Evolutionary conservation across 345 rosid species (phyloP).

Genomic region (Sonneratia alba): DNA sequence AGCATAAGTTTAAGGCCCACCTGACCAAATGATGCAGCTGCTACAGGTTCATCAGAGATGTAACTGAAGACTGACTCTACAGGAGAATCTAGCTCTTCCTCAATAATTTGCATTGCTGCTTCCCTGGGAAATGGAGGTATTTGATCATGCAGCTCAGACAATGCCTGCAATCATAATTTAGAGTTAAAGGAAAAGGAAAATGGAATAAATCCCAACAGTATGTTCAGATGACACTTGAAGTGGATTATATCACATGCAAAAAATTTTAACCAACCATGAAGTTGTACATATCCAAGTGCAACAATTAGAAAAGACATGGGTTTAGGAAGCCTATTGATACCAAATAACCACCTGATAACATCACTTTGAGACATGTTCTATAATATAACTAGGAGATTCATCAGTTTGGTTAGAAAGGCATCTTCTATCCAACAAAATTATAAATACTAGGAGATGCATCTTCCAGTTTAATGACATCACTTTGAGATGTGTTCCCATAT

Average conservation of each 20-base stretch:
- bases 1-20: constrained; percentile 23
- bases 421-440: not conserved
- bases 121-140: constrained; percentile 80
- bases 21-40: constrained; percentile 98
- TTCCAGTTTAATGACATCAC: not conserved
- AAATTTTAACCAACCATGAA: not conserved
- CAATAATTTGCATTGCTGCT: constrained; percentile 61
- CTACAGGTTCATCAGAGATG: constrained; percentile 77
- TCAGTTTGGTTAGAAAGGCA: not conserved
- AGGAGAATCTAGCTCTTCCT: constrained; percentile 87
- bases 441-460: not conserved
- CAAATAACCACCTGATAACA: not conserved
- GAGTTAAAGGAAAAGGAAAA: constrained; percentile 3
- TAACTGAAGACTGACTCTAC: constrained; percentile 52
- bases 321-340: not conserved
- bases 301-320: not conserved
- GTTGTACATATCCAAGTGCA: not conserved
- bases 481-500: not conserved
- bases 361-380: not conserved
- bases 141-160: constrained; percentile 81
- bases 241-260: not conserved
- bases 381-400: not conserved
- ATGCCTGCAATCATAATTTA: constrained; percentile 49
- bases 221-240: not conserved
- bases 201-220: not conserved